Evolutionary conservation across 345 rosid genomes (phyloP).

Genomic region (Citrus unshiu): DNA sequence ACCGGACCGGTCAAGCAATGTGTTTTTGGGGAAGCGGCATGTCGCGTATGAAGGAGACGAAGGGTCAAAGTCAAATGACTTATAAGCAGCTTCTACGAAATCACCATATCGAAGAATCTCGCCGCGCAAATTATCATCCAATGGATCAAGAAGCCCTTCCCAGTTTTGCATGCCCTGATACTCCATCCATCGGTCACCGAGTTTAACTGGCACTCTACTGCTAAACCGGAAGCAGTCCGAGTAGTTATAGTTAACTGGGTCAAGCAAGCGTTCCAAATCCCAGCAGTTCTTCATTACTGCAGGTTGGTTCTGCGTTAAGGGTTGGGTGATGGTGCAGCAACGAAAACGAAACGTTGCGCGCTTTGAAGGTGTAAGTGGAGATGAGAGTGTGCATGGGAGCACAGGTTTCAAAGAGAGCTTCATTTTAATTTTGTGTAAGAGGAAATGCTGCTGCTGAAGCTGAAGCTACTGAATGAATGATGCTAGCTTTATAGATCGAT

Average conservation of each 20-base stretch:
- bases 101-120: slow-evolving; percentile 87
- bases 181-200: slow-evolving; percentile 47
- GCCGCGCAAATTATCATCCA: slow-evolving; percentile 65
- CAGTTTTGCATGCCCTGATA: slow-evolving; percentile 59
- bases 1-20: slow-evolving; percentile 59
- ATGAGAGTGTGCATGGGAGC: slow-evolving; percentile 18
- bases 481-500: background rate
- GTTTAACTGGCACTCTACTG: slow-evolving; percentile 16
- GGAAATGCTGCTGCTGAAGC: too few species aligned
- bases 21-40: slow-evolving; percentile 48
- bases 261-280: slow-evolving; percentile 53
- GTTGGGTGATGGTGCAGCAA: slow-evolving; percentile 18
- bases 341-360: background rate
- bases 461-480: background rate
- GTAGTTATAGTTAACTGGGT: slow-evolving; percentile 27
- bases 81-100: slow-evolving; percentile 79
- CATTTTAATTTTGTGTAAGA: slow-evolving; percentile 8
- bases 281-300: too few species aligned
- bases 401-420: slow-evolving; percentile 16
- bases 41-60: slow-evolving; percentile 62
- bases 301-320: background rate
- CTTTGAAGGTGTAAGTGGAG: background rate
- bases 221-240: background rate
- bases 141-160: slow-evolving; percentile 77
- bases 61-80: slow-evolving; percentile 69